Evolutionary conservation across 352 stramenopile genomes (phyloP), one percentile per base, ranked within the genome.

Genomic region (Thraustotheca clavata): DNA sequence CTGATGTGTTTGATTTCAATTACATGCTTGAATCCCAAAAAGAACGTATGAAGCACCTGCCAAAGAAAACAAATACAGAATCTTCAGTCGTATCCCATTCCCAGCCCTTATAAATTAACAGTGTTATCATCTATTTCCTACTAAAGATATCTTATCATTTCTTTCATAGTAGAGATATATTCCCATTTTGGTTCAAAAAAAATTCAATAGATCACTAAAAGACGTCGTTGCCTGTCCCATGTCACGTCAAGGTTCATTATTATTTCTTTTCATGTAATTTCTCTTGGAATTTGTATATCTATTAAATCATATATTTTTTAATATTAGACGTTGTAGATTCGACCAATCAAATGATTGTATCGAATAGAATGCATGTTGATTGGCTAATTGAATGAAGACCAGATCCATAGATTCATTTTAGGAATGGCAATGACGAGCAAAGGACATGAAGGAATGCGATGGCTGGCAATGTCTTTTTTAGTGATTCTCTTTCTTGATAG

Each of bases 21-120:
- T 83, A 73, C 49, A 88, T 88, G 76, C 63, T 86, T 16, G 67
- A 77, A 38, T 67, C 80, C 18, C 79, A 88, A 67, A 73, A 73
- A 67, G 60, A 62, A 18, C 73, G 78, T 20, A 82, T 86, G 73
- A 49, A 74, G 49, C 68, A 73, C 24, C 60, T 77, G 18, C 14
- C 39, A 7, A 26, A 6, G 5, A 11, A 35, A 33, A 8, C 32
- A 8, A 18, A 14, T 18, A 8, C 20, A n/a, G 39, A 63, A 24
- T 31, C 52, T 8, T 11, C 43, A 18, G 43, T 52, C n/a, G 43
- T 52, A 14, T 52, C 43, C 14, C 43, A 52, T 31, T 24, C 43
- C 24, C 43, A 52, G n/a, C 43, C 43, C n/a, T 31, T 52, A 14
- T 52, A 52, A 52, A 11, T 52, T 52, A 52, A 52, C 43, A 52